Evolutionary conservation across 1,284 basidiomycete genomes (phyloP).

Genomic region (Golubevia pallescens): DNA sequence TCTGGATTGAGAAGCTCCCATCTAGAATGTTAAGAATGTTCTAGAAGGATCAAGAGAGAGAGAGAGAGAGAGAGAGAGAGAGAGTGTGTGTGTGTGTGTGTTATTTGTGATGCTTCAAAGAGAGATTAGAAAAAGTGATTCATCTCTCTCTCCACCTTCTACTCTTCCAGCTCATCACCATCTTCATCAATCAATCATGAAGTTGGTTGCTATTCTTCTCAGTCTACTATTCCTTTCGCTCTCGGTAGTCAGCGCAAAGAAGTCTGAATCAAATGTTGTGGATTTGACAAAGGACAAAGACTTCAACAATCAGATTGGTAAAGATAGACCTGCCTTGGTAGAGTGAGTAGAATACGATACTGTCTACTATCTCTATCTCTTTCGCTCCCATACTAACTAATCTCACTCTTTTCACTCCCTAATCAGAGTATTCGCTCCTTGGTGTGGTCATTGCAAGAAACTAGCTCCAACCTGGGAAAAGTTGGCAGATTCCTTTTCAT

Average conservation of each 20-base stretch:
- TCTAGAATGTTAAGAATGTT: no score
- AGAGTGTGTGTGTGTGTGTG: no score
- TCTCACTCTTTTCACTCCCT: slow-evolving; percentile 27
- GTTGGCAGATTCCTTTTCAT: slow-evolving; percentile 46
- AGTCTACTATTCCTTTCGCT: no score
- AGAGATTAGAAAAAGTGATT: no score
- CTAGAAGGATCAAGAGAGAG: no score
- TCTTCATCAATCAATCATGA: no score
- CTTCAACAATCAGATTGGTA: slow-evolving; percentile 45
- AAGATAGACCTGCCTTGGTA: slow-evolving; percentile 10
- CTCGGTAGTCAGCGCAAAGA: no score
- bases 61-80: no score
- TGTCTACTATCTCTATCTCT: not conserved
- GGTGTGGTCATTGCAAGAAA: slow-evolving; percentile 64
- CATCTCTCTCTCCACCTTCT: no score
- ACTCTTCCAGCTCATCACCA: no score
- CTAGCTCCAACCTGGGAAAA: slow-evolving; percentile 58
- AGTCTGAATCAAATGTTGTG: slow-evolving; percentile 27
- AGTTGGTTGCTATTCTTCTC: no score
- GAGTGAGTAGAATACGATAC: not conserved
- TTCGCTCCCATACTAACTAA: slow-evolving; percentile 2
- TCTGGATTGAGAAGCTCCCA: not conserved
- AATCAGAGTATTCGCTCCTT: slow-evolving; percentile 59
- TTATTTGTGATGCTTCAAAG: no score
- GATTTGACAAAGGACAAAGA: slow-evolving; percentile 50